These are phyloP conservation scores for Pleurotus giganteus DNA, from an alignment of 768 basidiomycete genomes.

Conservation along the genomic window DNA sequence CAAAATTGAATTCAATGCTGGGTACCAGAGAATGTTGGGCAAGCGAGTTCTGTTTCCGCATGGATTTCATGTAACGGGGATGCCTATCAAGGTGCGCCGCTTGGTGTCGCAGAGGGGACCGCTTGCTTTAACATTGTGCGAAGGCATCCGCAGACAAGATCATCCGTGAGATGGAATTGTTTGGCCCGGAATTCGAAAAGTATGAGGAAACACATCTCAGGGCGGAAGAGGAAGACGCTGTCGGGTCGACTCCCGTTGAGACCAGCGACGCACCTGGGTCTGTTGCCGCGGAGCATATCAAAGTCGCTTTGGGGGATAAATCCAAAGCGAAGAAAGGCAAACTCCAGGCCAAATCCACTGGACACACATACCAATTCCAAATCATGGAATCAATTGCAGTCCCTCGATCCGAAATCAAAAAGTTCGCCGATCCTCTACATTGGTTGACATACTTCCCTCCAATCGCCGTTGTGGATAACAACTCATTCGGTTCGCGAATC, in stretches of 20 bases:
- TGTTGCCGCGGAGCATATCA: conserved; percentile 30
- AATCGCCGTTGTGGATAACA: conserved; percentile 83
- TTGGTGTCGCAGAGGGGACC: background rate
- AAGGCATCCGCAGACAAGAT: conserved; percentile 98
- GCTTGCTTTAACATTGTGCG: background rate
- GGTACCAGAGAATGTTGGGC: conserved; percentile 93
- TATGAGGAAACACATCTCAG: conserved; percentile 50
- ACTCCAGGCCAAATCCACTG: conserved; percentile 88
- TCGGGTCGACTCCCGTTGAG: background rate
- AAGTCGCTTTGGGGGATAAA: conserved; percentile 43
- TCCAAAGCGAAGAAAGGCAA: conserved; percentile 96
- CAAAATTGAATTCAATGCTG: conserved; percentile 95
- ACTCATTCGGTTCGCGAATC: conserved; percentile 87
- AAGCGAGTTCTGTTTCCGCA: conserved; percentile 96
- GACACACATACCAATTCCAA: conserved; percentile 96
- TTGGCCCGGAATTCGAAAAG: conserved; percentile 84
- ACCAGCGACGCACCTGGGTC: conserved; percentile 30
- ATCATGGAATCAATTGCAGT: conserved; percentile 95
- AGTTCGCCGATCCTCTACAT: conserved; percentile 91
- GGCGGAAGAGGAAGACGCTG: conserved; percentile 39
- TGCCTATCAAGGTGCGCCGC: conserved; percentile 95
- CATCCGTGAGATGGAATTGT: conserved; percentile 94
- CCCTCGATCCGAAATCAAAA: conserved; percentile 86
- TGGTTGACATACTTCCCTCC: conserved; percentile 97
- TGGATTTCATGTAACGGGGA: conserved; percentile 95